A percentile compares a stretch with the other conserved stretches of the same genome.
Evolutionary conservation across 768 basidiomycete species (phyloP).

Genomic region (Suillus discolor): DNA sequence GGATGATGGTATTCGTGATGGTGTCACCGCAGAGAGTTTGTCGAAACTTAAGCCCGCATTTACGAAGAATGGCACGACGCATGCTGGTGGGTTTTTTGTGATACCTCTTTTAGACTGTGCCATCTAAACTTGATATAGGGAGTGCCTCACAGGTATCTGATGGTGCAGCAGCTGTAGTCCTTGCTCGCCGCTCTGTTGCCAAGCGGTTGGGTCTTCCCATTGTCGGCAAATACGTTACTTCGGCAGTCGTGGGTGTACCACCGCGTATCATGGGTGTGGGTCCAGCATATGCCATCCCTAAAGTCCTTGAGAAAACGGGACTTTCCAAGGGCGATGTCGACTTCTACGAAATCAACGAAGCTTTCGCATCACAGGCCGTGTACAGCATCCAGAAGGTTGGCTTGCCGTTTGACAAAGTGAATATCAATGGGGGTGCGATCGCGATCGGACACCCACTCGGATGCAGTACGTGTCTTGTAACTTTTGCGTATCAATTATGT

Average conservation of each 20-base stretch:
- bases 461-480: conserved; percentile 57
- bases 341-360: conserved; percentile 92
- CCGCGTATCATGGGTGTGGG: conserved; percentile 92
- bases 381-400: conserved; percentile 70
- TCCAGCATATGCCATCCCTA: conserved; percentile 86
- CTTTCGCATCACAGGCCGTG: conserved; percentile 83
- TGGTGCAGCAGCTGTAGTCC: conserved; percentile 88
- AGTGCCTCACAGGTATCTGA: conserved; percentile 92
- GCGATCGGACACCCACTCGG: conserved; percentile 90
- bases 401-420: conserved; percentile 78
- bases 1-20: conserved; percentile 88
- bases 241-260: conserved; percentile 75
- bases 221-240: conserved; percentile 80
- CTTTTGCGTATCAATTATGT: conserved; percentile 10
- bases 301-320: conserved; percentile 65
- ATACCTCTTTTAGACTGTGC: not conserved
- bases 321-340: conserved; percentile 74
- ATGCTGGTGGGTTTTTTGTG: conserved; percentile 52
- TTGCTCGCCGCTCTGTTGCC: conserved; percentile 78
- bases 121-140: conserved; percentile 35
- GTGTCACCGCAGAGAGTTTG: conserved; percentile 78
- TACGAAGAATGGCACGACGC: conserved; percentile 70
- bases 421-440: conserved; percentile 86
- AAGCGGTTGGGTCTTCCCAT: conserved; percentile 84
- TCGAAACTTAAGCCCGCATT: conserved; percentile 88